Evolutionary conservation across 495 filamentous ascomycete genomes (phyloP).

Genomic region (Jackrogersella multiformis): DNA sequence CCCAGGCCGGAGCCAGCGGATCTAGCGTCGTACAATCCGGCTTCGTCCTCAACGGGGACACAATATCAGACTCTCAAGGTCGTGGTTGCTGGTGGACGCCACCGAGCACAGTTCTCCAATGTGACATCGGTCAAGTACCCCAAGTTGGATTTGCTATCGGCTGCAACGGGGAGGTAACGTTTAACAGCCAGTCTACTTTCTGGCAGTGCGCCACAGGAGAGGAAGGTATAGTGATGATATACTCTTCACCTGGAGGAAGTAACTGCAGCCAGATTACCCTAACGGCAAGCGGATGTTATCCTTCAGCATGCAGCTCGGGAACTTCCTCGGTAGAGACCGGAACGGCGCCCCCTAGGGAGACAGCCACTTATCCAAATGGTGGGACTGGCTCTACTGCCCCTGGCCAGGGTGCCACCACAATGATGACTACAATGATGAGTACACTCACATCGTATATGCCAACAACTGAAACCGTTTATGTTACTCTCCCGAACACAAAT

Average conservation of each 20-base stretch:
- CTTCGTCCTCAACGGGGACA: slow-evolving; percentile 40
- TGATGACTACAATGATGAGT: too few species aligned
- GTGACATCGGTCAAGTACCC: slow-evolving; percentile 62
- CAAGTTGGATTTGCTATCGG: slow-evolving; percentile 59
- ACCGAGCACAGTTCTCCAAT: slow-evolving; percentile 70
- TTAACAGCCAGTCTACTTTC: slow-evolving; percentile 57
- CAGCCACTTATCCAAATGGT: neutral
- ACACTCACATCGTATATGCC: too few species aligned
- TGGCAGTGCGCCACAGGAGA: slow-evolving; percentile 64
- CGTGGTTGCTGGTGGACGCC: slow-evolving; percentile 49
- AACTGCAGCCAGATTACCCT: slow-evolving; percentile 59
- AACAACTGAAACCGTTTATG: neutral
- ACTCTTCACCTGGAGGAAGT: slow-evolving; percentile 55
- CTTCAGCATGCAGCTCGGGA: slow-evolving; percentile 32
- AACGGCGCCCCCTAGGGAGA: neutral
- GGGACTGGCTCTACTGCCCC: neutral
- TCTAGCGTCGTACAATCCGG: slow-evolving; percentile 17
- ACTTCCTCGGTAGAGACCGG: neutral
- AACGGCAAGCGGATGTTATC: slow-evolving; percentile 59
- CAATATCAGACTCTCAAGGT: slow-evolving; percentile 36
- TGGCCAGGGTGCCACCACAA: too few species aligned
- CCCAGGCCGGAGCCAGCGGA: slow-evolving; percentile 22
- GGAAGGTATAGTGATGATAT: slow-evolving; percentile 61
- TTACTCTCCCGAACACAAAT: neutral
- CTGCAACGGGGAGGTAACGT: slow-evolving; percentile 58